These are phyloP conservation scores for Gossypium turneri DNA, from an alignment of 345 rosid species.

Conservation along the genomic window DNA sequence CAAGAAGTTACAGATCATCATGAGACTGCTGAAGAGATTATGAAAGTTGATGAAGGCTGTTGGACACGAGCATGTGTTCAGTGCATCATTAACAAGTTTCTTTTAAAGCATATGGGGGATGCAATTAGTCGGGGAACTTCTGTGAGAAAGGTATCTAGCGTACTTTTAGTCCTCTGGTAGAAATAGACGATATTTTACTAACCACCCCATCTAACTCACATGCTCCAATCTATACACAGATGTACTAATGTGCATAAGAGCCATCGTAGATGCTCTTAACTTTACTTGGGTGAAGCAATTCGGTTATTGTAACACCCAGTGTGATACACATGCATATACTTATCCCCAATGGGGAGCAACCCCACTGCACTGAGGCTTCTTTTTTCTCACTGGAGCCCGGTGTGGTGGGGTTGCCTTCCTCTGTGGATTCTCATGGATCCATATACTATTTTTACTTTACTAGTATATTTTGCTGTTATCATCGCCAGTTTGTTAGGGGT, in stretches of 20 bases:
- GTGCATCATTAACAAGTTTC: conserved; percentile 47
- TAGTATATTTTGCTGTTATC: background rate
- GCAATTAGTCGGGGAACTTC: conserved; percentile 54
- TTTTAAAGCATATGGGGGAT: conserved; percentile 65
- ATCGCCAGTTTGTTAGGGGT: conserved; percentile 7
- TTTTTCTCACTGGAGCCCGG: background rate
- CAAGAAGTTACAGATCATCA: conserved; percentile 26
- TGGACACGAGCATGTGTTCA: conserved; percentile 59
- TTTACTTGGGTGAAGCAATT: background rate
- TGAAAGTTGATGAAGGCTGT: conserved; percentile 27
- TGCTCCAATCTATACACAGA: background rate
- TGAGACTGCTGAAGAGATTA: conserved; percentile 28
- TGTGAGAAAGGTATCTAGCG: conserved; percentile 53
- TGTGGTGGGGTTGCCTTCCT: background rate
- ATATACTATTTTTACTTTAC: background rate
- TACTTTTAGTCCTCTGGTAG: background rate
- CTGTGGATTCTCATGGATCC: background rate
- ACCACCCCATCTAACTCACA: background rate
- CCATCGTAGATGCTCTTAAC: background rate
- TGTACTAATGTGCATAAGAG: background rate
- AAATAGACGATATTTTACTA: background rate
- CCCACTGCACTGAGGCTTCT: background rate
- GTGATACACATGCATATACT: background rate
- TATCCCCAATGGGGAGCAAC: background rate
- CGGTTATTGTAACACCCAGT: background rate